A percentile compares a stretch with the other conserved stretches of the same genome.
These are phyloP conservation scores for Huiozyma sinensis DNA, from an alignment of 805 yeast genomes.

Conservation along the genomic window DNA sequence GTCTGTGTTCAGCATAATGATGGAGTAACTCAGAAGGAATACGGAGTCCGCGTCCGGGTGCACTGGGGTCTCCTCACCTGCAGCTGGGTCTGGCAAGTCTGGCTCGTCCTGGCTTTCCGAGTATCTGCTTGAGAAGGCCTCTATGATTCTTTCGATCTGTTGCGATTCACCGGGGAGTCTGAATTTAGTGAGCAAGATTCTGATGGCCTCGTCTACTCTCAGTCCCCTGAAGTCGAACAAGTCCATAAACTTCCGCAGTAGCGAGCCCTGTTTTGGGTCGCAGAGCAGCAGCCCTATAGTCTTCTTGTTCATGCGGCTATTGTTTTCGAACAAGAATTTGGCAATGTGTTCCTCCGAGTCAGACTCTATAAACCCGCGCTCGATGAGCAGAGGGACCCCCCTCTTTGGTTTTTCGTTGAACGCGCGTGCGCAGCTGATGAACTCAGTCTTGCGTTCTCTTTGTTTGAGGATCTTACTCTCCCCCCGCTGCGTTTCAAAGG, in stretches of 20 bases:
- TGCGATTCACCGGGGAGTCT: slow-evolving; percentile 96
- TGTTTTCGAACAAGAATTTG: slow-evolving; percentile 60
- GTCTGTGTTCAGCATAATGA: slow-evolving; percentile 91
- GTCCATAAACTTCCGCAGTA: slow-evolving; percentile 54
- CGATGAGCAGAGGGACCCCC: slow-evolving; percentile 59
- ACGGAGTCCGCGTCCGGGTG: slow-evolving; percentile 79
- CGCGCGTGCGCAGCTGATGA: slow-evolving; percentile 59
- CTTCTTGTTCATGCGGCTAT: slow-evolving; percentile 78
- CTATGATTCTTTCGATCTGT: slow-evolving; percentile 87
- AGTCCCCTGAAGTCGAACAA: slow-evolving; percentile 65
- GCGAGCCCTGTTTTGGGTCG: slow-evolving; percentile 52
- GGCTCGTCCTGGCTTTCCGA: slow-evolving; percentile 47
- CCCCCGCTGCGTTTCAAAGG: slow-evolving; percentile 16
- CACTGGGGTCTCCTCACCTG: slow-evolving; percentile 29
- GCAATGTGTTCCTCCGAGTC: slow-evolving; percentile 57
- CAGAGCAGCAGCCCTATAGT: slow-evolving; percentile 79
- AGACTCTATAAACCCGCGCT: slow-evolving; percentile 50
- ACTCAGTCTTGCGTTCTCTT: slow-evolving; percentile 52
- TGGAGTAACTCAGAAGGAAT: slow-evolving; percentile 79
- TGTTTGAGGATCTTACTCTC: slow-evolving; percentile 19
- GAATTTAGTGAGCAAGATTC: slow-evolving; percentile 71
- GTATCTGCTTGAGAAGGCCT: slow-evolving; percentile 73
- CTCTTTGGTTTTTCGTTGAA: slow-evolving; percentile 72
- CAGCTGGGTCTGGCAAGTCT: slow-evolving; percentile 8
- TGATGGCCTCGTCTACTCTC: slow-evolving; percentile 87